phyloP scores from a whole-genome alignment of 352 stramenopile species.

The Globisporangium mamillatum region DNA sequence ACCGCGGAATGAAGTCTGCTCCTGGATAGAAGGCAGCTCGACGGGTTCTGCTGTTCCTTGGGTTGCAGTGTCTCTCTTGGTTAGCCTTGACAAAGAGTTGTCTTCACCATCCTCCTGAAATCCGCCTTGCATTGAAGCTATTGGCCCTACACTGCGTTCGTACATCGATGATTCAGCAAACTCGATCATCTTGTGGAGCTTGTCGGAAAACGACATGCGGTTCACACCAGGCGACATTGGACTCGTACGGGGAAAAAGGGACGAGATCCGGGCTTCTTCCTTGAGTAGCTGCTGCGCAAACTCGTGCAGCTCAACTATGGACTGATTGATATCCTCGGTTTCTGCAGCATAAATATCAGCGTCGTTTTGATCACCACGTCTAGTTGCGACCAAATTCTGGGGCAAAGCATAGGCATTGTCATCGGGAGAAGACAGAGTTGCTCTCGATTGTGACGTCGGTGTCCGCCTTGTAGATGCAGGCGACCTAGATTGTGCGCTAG shows the following conservation, averaged over 20 bases:
- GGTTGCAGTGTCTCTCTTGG: not conserved
- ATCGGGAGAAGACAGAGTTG: not conserved
- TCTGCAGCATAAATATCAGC: constrained; percentile 1
- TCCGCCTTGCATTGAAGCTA: not conserved
- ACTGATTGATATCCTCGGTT: constrained; percentile 22
- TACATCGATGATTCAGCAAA: constrained; percentile 72
- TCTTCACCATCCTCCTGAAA: not conserved
- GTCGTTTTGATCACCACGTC: not conserved
- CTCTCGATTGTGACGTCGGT: not conserved
- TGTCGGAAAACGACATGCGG: constrained; percentile 71
- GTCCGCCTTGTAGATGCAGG: not conserved
- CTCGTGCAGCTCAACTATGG: constrained; percentile 51
- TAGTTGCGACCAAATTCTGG: not conserved
- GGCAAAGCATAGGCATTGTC: not conserved
- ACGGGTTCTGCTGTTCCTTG: not conserved
- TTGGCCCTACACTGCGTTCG: constrained; percentile 22
- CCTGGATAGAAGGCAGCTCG: constrained; percentile 11
- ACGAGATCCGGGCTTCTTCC: constrained; percentile 55
- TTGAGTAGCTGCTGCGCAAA: constrained; percentile 59
- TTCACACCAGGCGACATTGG: constrained; percentile 52
- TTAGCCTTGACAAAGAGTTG: not conserved
- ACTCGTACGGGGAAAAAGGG: constrained; percentile 35
- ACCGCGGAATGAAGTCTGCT: not conserved
- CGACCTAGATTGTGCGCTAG: constrained; percentile 1
- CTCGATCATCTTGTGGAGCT: constrained; percentile 81